Evolutionary conservation across 2,329 filamentous ascomycete genomes (phyloP).

Genomic region (Plectosphaerella sp.): DNA sequence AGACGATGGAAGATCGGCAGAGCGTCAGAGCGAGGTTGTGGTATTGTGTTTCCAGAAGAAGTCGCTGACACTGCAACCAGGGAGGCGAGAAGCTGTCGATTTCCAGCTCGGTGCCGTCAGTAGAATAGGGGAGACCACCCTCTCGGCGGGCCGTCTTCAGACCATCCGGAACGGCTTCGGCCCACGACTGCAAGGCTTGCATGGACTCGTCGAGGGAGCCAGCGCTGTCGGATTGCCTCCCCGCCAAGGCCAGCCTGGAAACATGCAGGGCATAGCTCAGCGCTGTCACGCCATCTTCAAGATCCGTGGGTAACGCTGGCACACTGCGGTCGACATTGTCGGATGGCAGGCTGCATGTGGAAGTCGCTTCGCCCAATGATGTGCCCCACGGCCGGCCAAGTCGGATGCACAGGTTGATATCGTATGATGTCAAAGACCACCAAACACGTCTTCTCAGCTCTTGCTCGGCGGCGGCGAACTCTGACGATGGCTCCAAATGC

Average conservation of each 20-base stretch:
- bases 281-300: neutral
- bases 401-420: slow-evolving; percentile 41
- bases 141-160: slow-evolving; percentile 31
- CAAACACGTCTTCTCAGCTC: slow-evolving; percentile 46
- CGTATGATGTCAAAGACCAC: slow-evolving; percentile 46
- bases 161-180: slow-evolving; percentile 25
- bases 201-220: slow-evolving; percentile 18
- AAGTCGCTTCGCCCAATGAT: neutral
- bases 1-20: neutral
- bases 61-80: slow-evolving; percentile 36
- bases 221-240: slow-evolving; percentile 14
- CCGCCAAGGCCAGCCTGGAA: neutral
- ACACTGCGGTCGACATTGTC: neutral
- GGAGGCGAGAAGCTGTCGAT: slow-evolving; percentile 26
- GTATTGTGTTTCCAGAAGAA: slow-evolving; percentile 37
- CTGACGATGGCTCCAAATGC: slow-evolving; percentile 36
- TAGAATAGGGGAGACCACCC: slow-evolving; percentile 27
- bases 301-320: neutral
- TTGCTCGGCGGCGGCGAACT: slow-evolving; percentile 23
- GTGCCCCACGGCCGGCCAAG: slow-evolving; percentile 37
- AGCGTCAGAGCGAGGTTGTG: slow-evolving; percentile 23
- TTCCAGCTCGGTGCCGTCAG: slow-evolving; percentile 24
- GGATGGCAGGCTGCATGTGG: slow-evolving; percentile 1
- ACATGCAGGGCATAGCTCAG: neutral
- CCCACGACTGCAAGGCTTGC: slow-evolving; percentile 23